Evolutionary conservation across 1,284 basidiomycete species (phyloP), one percentile per base, ranked within the genome.

Genomic region (Sanghuangporus sanghuang): DNA sequence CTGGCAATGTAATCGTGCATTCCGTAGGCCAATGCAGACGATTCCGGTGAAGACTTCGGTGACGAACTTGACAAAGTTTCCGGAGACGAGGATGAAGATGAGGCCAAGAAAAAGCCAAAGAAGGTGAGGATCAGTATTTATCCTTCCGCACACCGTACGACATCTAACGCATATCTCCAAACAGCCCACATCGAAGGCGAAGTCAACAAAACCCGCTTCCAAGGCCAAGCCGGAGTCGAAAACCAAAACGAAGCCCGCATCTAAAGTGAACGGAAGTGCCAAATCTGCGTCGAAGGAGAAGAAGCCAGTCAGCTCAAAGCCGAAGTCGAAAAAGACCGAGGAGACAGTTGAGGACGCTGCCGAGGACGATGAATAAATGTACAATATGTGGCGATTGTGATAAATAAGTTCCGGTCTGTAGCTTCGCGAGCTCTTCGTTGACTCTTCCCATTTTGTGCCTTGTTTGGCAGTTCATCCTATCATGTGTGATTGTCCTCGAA

Each of bases 41-140:
- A 66, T 9, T 63, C 61, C 18, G 65, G 59, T 35, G 65, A 66
- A 49, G 63, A 66, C 49, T 64, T 66, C 23, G 65, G 49, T 48
- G 59, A 52, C 3, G 65, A 66, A 12, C 27, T 66, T 9, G 63
- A 61, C 36, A 62, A 64, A 18, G 63, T 66, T 3, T 62, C 65
- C 23, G 65, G 21, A 6, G 62, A 46, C 53, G 65, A 66, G n/a
- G 65, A 61, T 12, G 61, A 66, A n/a, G 57, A 53, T 64, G 48
- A 75, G 73, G 69, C 73, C 67, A 59, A 76, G 73, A 66, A 73
- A 73, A 82, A 81, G 67, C 78, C 78, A 66, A 81, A 81, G 75
- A 79, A 70, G 38, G 61, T 61, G 14, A 11, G 12, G 21, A 8
- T 32, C 39, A 16, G 23, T 27, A 27, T 36, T 6, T 32, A 23